Evolutionary conservation across 805 yeast species (phyloP).

Genomic region (Osmozyma mogii): DNA sequence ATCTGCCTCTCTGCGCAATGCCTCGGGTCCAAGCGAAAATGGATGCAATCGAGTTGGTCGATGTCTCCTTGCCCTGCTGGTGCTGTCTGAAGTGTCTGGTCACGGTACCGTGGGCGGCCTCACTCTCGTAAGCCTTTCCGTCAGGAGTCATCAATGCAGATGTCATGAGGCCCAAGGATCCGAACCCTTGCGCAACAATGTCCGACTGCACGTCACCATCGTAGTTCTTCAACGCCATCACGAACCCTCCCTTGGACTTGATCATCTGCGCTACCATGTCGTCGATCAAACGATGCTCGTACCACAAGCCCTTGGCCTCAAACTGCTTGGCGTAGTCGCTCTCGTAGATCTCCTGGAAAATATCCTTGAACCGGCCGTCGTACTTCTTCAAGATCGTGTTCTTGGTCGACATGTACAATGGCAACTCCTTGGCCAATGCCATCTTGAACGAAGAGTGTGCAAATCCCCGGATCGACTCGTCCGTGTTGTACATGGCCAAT

Average conservation of each 20-base stretch:
- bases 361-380: constrained; percentile 94
- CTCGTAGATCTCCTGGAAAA: constrained; percentile 76
- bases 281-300: constrained; percentile 92
- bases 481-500: constrained; percentile 92
- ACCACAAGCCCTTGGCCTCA: constrained; percentile 82
- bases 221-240: constrained; percentile 94
- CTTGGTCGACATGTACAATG: constrained; percentile 83
- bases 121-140: constrained; percentile 90
- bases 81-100: constrained; percentile 95
- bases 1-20: constrained; percentile 81
- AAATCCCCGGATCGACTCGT: constrained; percentile 80
- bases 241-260: constrained; percentile 89
- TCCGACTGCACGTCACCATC: constrained; percentile 98
- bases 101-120: constrained; percentile 99
- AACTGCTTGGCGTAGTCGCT: constrained; percentile 59
- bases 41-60: constrained; percentile 95
- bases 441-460: constrained; percentile 89
- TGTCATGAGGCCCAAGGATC: constrained; percentile 94
- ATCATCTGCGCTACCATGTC: constrained; percentile 99
- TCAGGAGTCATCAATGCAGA: constrained; percentile 96
- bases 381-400: constrained; percentile 90
- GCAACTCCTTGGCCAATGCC: constrained; percentile 72
- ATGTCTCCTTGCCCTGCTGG: constrained; percentile 95
- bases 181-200: constrained; percentile 96
- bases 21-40: constrained; percentile 98